Conservation (phyloP, 768 basidiomycete genomes). For the Boletus rufocinnamomeus region DNA sequence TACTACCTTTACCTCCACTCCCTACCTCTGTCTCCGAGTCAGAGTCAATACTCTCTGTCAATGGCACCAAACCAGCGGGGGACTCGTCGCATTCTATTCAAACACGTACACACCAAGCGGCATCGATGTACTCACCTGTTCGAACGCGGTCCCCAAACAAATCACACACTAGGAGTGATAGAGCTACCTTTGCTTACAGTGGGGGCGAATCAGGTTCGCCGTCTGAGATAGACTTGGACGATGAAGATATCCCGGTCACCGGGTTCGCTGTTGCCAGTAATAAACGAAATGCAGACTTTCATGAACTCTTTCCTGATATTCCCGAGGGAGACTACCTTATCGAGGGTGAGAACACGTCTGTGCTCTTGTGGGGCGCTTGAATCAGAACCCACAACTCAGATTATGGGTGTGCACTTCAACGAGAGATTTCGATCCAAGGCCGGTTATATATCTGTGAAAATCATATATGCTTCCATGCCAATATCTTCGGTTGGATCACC, state of each 20-base stretch:
- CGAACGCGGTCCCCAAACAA: constrained; percentile 20
- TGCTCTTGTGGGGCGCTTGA: constrained; percentile 28
- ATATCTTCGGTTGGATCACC: constrained; percentile 99
- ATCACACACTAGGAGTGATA: constrained; percentile 26
- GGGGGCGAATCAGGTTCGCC: constrained; percentile 35
- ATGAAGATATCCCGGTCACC: constrained; percentile 84
- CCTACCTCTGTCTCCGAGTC: constrained; percentile 17
- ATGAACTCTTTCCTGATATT: constrained; percentile 85
- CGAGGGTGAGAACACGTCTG: constrained; percentile 66
- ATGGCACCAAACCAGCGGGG: constrained; percentile 14
- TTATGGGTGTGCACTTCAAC: constrained; percentile 95
- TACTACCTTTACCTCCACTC: constrained; percentile 38
- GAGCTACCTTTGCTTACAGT: constrained; percentile 27
- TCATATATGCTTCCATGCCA: constrained; percentile 99
- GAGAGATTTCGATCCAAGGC: constrained; percentile 96
- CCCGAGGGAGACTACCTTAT: constrained; percentile 98
- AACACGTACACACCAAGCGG: neutral
- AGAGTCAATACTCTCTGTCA: constrained; percentile 22
- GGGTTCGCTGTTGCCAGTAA: constrained; percentile 97
- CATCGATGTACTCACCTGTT: constrained; percentile 13
- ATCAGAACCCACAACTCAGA: constrained; percentile 49
- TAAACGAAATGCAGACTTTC: constrained; percentile 93
- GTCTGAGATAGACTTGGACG: constrained; percentile 36
- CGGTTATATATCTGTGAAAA: constrained; percentile 97
- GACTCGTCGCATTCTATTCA: constrained; percentile 5